Conservation (phyloP, 129 eudicot species). For the Gnaphalium uliginosum region DNA sequence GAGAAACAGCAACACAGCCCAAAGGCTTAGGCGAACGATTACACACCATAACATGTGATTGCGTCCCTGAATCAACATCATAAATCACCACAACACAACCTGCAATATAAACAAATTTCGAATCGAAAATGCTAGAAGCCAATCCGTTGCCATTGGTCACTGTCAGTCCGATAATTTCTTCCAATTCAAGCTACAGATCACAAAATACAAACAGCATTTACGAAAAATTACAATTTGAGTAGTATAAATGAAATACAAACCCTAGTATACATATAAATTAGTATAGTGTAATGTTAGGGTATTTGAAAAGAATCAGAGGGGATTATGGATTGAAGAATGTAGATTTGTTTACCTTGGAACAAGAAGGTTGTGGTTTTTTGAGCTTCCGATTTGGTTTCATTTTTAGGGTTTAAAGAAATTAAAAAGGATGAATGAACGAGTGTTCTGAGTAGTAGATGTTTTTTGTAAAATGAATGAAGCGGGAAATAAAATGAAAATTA, state of each 20-base stretch:
- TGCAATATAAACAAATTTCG: slow-evolving; percentile 55
- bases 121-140: slow-evolving; percentile 45
- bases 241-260: neutral
- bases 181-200: slow-evolving; percentile 54
- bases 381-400: slow-evolving; percentile 52
- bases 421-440: neutral
- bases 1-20: slow-evolving; percentile 52
- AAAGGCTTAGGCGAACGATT: slow-evolving; percentile 57
- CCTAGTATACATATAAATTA: neutral
- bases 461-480: neutral
- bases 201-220: slow-evolving; percentile 12
- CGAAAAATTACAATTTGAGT: neutral
- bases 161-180: slow-evolving; percentile 67
- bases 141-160: slow-evolving; percentile 57
- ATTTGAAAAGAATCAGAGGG: neutral
- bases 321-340: neutral
- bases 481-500: neutral
- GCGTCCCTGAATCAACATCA: slow-evolving; percentile 48
- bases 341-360: slow-evolving; percentile 35
- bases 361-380: slow-evolving; percentile 41
- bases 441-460: neutral
- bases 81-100: slow-evolving; percentile 73
- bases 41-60: slow-evolving; percentile 47
- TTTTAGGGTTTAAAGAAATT: slow-evolving; percentile 2
- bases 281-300: neutral